Evolutionary conservation across 2,329 filamentous ascomycete species (phyloP), one percentile per base, ranked within the genome.

Genomic region (Westerdykella aurantiaca): DNA sequence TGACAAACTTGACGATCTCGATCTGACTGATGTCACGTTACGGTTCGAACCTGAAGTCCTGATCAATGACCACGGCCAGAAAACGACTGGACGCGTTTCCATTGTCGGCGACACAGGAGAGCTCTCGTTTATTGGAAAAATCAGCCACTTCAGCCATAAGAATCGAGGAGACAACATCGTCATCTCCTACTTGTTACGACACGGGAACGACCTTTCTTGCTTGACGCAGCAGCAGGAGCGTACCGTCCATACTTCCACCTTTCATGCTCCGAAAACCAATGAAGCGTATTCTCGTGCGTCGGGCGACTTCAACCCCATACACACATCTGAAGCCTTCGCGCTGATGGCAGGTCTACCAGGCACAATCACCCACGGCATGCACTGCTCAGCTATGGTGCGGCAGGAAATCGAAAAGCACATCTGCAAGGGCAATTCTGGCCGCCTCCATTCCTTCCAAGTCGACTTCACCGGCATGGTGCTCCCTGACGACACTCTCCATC

Each of bases 281-380:
- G 31, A 13, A 10, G 44, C 21, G 10, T 68, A 68, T 49, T 57
- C 67, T 1, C 44, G 48, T 1, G 56, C 61, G 6, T 70, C 69
- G 1, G 52, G 55, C 6, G 69, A 72, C 45, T 63, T 53, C 53
- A 72, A 72, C 45, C 69, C 69, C 0, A 70, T 72, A 38, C 69
- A 72, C 44, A 53, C 61, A 2, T 70, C 65, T 2, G 54, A 50
- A 6, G 45, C 58, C 12, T 69, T 72, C 42, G 61, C 69, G 1
- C 35, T 47, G 12, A 63, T 57, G 11, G 68, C 60, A 14, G 55
- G 58, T 14, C 56, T 71, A 6, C 68, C 69, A 4, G 64, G 64
- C 13, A 61, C 64, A 2, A 68, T 72, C 29, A 66, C 61, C 12
- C 70, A 72, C 48, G 70, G 70, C 43, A 72, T 72, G 69, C 63